Evolutionary conservation across 2,329 filamentous ascomycete species (phyloP).

Genomic region (Xylariaceae sp.): DNA sequence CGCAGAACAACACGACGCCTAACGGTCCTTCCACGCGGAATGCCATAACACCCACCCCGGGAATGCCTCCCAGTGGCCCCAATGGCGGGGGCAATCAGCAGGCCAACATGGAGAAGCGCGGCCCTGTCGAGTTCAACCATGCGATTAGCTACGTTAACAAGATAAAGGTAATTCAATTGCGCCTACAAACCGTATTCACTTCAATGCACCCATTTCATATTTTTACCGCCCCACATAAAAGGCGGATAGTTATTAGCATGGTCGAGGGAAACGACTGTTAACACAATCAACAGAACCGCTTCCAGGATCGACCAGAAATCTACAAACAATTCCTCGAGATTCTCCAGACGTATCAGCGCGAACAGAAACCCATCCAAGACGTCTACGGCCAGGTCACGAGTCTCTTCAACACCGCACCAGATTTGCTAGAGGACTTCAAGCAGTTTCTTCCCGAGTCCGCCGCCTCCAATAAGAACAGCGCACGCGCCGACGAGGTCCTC

Average conservation of each 20-base stretch:
- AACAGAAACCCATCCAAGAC: constrained; percentile 97
- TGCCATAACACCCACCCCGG: constrained; percentile 58
- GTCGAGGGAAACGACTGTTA: too few species aligned
- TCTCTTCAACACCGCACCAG: constrained; percentile 87
- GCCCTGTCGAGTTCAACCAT: constrained; percentile 97
- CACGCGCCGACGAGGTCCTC: constrained; percentile 65
- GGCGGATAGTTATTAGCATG: too few species aligned
- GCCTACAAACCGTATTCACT: too few species aligned
- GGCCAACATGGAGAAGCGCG: constrained; percentile 73
- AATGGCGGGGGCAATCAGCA: constrained; percentile 59
- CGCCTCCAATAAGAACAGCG: constrained; percentile 54
- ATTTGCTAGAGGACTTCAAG: constrained; percentile 96
- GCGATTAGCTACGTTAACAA: constrained; percentile 99
- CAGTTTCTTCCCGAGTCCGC: constrained; percentile 92
- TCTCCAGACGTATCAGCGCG: constrained; percentile 93
- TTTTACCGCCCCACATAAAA: too few species aligned
- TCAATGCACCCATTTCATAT: too few species aligned
- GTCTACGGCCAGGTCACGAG: constrained; percentile 96
- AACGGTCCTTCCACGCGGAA: constrained; percentile 48
- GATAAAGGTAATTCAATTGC: constrained; percentile 69
- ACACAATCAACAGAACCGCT: constrained; percentile 68
- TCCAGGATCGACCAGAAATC: constrained; percentile 93
- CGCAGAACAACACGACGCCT: constrained; percentile 33
- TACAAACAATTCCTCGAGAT: constrained; percentile 99
- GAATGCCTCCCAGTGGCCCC: constrained; percentile 51